Evolutionary conservation across 1,284 basidiomycete genomes (phyloP), one percentile per base, ranked within the genome.

Genomic region (Trichosporon sp.): DNA sequence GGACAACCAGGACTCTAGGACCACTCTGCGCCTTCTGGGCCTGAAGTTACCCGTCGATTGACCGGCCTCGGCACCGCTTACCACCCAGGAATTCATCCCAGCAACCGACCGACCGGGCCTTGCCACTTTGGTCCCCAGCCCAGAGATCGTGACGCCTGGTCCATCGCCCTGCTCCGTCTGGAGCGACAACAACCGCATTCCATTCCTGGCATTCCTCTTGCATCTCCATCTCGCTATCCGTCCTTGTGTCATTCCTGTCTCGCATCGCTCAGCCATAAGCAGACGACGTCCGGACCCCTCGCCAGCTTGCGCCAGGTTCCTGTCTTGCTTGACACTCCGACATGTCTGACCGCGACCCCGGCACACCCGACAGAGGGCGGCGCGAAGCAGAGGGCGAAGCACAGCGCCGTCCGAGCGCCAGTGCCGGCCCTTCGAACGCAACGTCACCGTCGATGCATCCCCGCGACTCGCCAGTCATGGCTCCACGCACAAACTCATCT

Each of bases 311-410:
- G 16, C 49, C 49, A 54, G 25, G 25, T 9, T 54, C 27, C 14
- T 14, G 46, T 27, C 46, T 27, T 13, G 46, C 46, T 27, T 13
- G 46, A 52, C 46, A 4, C 46, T 16, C 49, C 25, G 21, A 27
- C 49, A 54, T 54, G 49, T n/a, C 49, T 29, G 49, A 54, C 25
- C 49, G 21, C 49, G 49, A 54, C 49, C 25, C 49, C 49, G 49
- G 27, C 16, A 54, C 49, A 16, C 16, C 49, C 14, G 16, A 29
- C 16, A 54, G 49, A 27, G 4, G 8, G 25, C 27, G 31, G 14
- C 49, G 49, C 49, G 49, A 54, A 27, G 25, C 27, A n/a, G 40
- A 37, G 36, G 36, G 36, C 36, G 19, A 37, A 44, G 40, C 19
- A 44, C 40, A 44, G 9, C 40, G 40, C 40, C 40, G 40, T 21